Base-by-base conservation (phyloP, 768 basidiomycete species). In the Xanthoconium purpureum region DNA sequence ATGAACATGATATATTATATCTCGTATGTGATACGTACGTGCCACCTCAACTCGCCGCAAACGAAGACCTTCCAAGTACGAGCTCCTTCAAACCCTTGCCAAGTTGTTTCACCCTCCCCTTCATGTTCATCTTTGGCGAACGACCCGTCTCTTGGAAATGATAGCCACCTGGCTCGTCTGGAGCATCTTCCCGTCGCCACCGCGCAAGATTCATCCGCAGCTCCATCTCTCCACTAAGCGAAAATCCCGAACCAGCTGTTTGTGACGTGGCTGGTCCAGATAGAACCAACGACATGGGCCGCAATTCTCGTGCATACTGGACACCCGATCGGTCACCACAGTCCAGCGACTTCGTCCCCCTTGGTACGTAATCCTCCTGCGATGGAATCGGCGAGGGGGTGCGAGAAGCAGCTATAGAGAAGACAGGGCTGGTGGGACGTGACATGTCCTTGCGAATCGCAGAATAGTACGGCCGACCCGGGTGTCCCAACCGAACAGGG, bases 201-300 rank as follows among this genome's bases (percentile, higher is more conserved):
- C 68, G 67, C 10, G 82, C 82, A 36, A 83, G 66, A 2, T 79
- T 77, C 80, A 84, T 83, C 60, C 78, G 73, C 69, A 84, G 58
- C 64, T 84, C 83, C 52, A 79, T 81, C 68, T 84, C 81, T 12
- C 83, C 83, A 51, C 82, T 84, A 60, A 84, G 71, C 53, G 83
- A 84, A 65, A 75, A 83, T 14, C 82, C 82, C 14, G 68, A 64
- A 36, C 61, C 29, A 5, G 58, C 28, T 12, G 51, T 54, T 1
- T 66, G 56, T 30, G 65, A 58, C 43, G 59, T 59, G 42, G 61
- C 50, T 50, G 57, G 61, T 38, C 59, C 63, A 38, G 61, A 63
- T 28, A 60, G 48, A 45, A 62, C 64, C 69, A 67, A 60, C 57
- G 67, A 72, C 70, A 61, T 68, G 54, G 66, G 67, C 24, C 65